These are phyloP conservation scores for Ganoderma sp. DNA, from an alignment of 1,284 basidiomycete species.

Conservation along the genomic window DNA sequence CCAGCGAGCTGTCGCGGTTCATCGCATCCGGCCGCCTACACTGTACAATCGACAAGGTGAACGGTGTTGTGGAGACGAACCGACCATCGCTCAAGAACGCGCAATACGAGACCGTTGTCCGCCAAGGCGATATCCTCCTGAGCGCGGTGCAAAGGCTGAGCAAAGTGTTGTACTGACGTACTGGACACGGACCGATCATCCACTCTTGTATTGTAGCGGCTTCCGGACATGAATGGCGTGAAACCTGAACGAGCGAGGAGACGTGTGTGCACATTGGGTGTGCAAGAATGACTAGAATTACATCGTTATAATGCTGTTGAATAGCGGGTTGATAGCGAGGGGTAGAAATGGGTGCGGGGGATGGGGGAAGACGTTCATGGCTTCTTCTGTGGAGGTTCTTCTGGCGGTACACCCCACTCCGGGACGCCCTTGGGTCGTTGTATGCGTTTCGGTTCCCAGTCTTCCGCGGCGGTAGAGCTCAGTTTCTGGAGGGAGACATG, in stretches of 20 bases:
- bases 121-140: slow-evolving; percentile 88
- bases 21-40: slow-evolving; percentile 91
- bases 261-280: neutral
- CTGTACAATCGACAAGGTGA: slow-evolving; percentile 93
- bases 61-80: slow-evolving; percentile 94
- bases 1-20: slow-evolving; percentile 89
- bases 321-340: too few relatives aligned
- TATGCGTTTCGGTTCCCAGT: slow-evolving; percentile 91
- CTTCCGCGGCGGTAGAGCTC: slow-evolving; percentile 63
- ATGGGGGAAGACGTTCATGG: slow-evolving; percentile 23
- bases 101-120: slow-evolving; percentile 89
- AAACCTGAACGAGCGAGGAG: neutral
- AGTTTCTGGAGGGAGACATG: slow-evolving; percentile 57
- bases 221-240: slow-evolving; percentile 8
- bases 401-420: slow-evolving; percentile 87
- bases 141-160: slow-evolving; percentile 79
- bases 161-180: slow-evolving; percentile 68
- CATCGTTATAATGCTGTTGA: slow-evolving; percentile 9
- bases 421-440: slow-evolving; percentile 81
- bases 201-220: slow-evolving; percentile 27
- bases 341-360: neutral
- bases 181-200: neutral
- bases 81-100: slow-evolving; percentile 85
- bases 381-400: slow-evolving; percentile 47
- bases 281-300: slow-evolving; percentile 7